Evolutionary conservation across 768 basidiomycete species (phyloP).

Genomic region (Leccinum obscurum): DNA sequence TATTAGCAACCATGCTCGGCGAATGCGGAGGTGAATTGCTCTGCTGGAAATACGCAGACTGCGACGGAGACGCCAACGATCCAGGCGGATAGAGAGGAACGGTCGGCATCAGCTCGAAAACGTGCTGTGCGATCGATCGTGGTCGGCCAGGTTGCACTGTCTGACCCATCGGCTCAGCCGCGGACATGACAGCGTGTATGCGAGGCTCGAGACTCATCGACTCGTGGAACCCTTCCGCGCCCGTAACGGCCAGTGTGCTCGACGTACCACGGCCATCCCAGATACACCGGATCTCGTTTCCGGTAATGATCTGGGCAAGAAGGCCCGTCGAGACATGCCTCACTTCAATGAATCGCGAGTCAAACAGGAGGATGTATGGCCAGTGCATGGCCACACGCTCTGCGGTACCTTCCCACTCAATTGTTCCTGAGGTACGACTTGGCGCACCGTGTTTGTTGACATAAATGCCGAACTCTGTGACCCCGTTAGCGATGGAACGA

Average conservation of each 20-base stretch:
- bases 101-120: conserved; percentile 67
- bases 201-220: conserved; percentile 72
- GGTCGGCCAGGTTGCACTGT: conserved; percentile 37
- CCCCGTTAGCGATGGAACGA: conserved; percentile 6
- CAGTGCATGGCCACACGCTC: conserved; percentile 88
- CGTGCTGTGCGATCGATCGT: conserved; percentile 65
- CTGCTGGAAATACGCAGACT: no score
- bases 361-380: conserved; percentile 86
- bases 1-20: conserved; percentile 39
- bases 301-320: conserved; percentile 79
- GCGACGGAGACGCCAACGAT: conserved; percentile 54
- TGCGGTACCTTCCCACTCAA: conserved; percentile 95
- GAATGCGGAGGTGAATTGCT: conserved; percentile 60
- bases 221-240: conserved; percentile 35
- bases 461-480: conserved; percentile 83
- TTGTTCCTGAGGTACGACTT: conserved; percentile 64
- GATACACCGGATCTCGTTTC: conserved; percentile 78
- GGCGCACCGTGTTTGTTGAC: conserved; percentile 92
- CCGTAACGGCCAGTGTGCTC: conserved; percentile 42
- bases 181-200: conserved; percentile 86
- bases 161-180: no score
- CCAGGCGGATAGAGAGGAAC: conserved; percentile 40
- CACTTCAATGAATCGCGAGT: conserved; percentile 88
- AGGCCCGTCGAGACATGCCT: conserved; percentile 81
- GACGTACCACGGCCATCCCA: conserved; percentile 78